Evolutionary conservation across 352 stramenopile species (phyloP), one percentile per base, ranked within the genome.

Genomic region (Phytophthora sansomeana): DNA sequence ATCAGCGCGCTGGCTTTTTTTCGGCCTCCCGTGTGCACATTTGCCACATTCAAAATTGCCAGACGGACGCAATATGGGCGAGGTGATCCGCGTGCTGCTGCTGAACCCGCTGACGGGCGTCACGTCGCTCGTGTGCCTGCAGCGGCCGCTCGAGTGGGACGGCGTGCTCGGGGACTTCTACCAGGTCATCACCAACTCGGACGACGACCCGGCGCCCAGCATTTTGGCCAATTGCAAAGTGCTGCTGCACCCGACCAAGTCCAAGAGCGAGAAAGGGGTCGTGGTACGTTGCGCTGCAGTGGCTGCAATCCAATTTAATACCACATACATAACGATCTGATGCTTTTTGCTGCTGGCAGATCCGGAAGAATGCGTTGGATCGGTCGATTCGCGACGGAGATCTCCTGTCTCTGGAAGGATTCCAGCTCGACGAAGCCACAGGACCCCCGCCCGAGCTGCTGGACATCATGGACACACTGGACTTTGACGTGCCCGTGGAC

Each of bases 41-140:
- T 65, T 58, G 21, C 47, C 62, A 59, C 62, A 65, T 56, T 49
- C 19, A 33, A 28, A 64, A 52, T 63, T 39, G 36, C 17, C 43
- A 51, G 53, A 74, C 53, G 53, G 54, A 41, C 39, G 49, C 32
- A 46, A 19, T 11, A 92, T 94, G 86, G 69, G 72, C 55, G 81
- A 92, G 26, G 81, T 94, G 44, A 94, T 94, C 63, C 86, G 86
- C 66, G 86, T 94, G 68, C 67, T 94, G 67, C 74, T 94, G 60
- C 75, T 94, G 33, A 92, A 89, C 48, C 86, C 83, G 44, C 69
- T 92, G 38, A 84, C 80, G 24, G 54, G 80, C 59, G 70, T 78
- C 33, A 92, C 84, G 55, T 83, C 82, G 58, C 82, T 94, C 65
- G 86, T 94, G 70, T 91, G 83, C 72, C 83, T 94, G 36, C 78